These are phyloP conservation scores for Ceratobasidium sp. DNA, from an alignment of 1,284 basidiomycete genomes.

Conservation along the genomic window DNA sequence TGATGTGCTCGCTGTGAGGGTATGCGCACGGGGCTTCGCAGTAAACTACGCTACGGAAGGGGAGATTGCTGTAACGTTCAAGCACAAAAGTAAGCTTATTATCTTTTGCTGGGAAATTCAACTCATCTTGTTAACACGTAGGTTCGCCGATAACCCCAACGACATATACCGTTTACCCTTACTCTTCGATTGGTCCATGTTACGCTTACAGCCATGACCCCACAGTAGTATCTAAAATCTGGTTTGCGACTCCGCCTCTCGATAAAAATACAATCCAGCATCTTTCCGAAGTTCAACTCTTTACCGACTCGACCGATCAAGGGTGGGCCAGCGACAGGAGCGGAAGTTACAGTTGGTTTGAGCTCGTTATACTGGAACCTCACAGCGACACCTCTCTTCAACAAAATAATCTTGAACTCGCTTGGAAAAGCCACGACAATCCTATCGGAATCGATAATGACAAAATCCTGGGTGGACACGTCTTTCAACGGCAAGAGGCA, in stretches of 20 bases:
- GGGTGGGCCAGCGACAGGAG: not conserved
- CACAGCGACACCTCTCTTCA: not conserved
- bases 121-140: not conserved
- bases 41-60: not conserved
- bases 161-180: not conserved
- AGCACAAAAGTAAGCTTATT: not conserved
- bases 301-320: constrained; percentile 1
- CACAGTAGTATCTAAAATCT: not conserved
- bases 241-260: not conserved
- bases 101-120: too few species aligned
- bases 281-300: not conserved
- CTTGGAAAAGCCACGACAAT: not conserved
- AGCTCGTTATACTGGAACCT: constrained; percentile 1
- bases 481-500: not conserved
- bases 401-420: not conserved
- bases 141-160: not conserved
- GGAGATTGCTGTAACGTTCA: not conserved
- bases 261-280: not conserved
- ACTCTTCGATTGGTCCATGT: not conserved
- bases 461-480: not conserved
- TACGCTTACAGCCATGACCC: not conserved
- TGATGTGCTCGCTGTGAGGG: not conserved
- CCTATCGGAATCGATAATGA: not conserved
- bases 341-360: not conserved
- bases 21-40: not conserved